Percentiles rank a stretch among this genome's conserved stretches.
Evolutionary conservation across 1,284 basidiomycete genomes (phyloP).

Genomic region (Tremellales sp.): DNA sequence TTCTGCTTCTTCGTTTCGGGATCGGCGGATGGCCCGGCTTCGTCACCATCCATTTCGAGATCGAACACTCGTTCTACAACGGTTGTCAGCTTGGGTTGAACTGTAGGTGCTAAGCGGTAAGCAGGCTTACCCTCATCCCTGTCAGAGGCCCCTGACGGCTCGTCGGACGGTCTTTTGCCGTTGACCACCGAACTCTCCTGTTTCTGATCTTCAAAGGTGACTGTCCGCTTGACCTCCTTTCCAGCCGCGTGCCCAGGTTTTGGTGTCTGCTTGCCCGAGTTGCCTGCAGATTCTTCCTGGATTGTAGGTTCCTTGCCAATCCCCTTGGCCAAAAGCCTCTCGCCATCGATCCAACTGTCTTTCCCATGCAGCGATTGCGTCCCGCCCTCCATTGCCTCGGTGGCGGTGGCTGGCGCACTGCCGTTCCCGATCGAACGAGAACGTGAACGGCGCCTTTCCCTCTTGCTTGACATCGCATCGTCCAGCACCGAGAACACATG

Average conservation of each 20-base stretch:
- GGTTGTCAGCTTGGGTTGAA: no score
- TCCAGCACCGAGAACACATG: conserved; percentile 34
- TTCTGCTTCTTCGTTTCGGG: neutral
- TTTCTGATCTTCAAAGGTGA: no score
- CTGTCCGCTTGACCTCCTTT: no score
- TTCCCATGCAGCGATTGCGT: conserved; percentile 18
- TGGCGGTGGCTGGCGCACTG: neutral
- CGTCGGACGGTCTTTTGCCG: no score
- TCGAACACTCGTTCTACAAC: conserved; percentile 50
- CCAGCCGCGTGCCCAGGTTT: no score
- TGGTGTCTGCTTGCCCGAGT: no score
- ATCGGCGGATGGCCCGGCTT: neutral
- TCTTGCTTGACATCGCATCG: conserved; percentile 17
- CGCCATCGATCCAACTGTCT: conserved; percentile 41
- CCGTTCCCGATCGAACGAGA: neutral
- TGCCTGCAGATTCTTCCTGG: no score
- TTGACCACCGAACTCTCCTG: no score
- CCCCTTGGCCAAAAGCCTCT: conserved; percentile 9
- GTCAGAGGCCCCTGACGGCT: no score
- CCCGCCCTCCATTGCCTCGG: conserved; percentile 7
- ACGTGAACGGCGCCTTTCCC: conserved; percentile 10
- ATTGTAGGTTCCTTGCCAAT: no score
- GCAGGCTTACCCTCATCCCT: no score
- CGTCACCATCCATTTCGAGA: conserved; percentile 39
- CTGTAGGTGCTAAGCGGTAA: no score